Base-by-base conservation (phyloP, 148 eudicot species). In the Euryodendron excelsum region DNA sequence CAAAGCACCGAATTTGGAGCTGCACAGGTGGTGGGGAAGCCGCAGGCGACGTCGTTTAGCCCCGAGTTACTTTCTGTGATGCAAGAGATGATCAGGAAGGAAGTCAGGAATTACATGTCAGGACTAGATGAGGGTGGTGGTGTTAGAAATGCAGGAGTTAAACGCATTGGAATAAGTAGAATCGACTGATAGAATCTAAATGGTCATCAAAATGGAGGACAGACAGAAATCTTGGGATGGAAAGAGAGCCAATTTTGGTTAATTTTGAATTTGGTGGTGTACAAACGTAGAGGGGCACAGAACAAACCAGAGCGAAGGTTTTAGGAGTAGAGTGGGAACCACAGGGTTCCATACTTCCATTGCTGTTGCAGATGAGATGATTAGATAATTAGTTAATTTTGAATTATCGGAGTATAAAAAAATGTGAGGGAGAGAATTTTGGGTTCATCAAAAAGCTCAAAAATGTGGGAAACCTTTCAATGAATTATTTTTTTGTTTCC, bases 41-140 rank as follows among this genome's bases (percentile, higher is more conserved):
- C 27, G 33, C 74, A 80, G 47, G 50, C 83, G 77, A 28, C 69
- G 79, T 65, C 81, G 80, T 77, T 90, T 20, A 82, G 88, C 4
- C 82, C 85, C 0, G 92, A 92, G 59, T 60, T 90, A 17, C 59
- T 85, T 55, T 45, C 79, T 10, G 83, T 88, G 83, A 79, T 92
- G 88, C 88, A 83, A 69, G 90, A 84, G 62, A 84, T 92, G 91
- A 86, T 92, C 1, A 84, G 65, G 84, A 83, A 85, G 39, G 96
- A 92, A 37, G 92, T 92, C 39, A 84, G 85, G 79, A 79, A 56
- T 75, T 88, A 81, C 45, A 69, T 91, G 82, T 72, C 75, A n/a
- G 90, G 79, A 21, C 52, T 72, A 25, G 79, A 72, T n/a, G 63
- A 30, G 71, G 20, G 13, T 52, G 75, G 60, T 1, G 52, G 45